phyloP scores from a whole-genome alignment of 2,329 filamentous ascomycete genomes.

The Pseudogymnoascus sp. region DNA sequence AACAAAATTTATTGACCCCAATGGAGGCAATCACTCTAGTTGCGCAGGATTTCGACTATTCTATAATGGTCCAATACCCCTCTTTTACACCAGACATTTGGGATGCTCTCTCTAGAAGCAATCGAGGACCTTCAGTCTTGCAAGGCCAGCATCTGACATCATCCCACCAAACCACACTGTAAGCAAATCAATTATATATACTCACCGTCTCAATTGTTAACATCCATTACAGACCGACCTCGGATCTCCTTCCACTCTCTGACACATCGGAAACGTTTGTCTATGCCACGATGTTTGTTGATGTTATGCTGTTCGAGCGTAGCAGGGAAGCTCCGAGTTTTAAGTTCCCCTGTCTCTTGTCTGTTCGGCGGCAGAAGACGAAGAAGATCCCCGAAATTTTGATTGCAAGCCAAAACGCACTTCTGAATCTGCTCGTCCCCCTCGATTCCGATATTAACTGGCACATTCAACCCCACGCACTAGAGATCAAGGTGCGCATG shows the following conservation, averaged over 20 bases:
- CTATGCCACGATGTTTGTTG: constrained; percentile 67
- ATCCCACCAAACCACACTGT: background rate
- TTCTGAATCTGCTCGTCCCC: constrained; percentile 58
- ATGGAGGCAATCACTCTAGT: constrained; percentile 56
- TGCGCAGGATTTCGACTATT: constrained; percentile 71
- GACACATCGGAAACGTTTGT: constrained; percentile 65
- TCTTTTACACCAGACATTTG: constrained; percentile 63
- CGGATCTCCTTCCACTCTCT: constrained; percentile 30
- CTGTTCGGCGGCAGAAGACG: constrained; percentile 59
- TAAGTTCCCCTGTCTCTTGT: constrained; percentile 65
- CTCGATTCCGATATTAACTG: constrained; percentile 74
- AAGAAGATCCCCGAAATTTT: constrained; percentile 62
- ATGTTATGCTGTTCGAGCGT: constrained; percentile 63
- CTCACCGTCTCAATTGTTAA: background rate
- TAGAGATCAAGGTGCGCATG: constrained; percentile 62
- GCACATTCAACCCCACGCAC: constrained; percentile 55
- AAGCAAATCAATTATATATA: background rate
- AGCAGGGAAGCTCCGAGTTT: constrained; percentile 59
- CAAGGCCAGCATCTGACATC: background rate
- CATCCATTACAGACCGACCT: background rate
- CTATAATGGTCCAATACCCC: constrained; percentile 75
- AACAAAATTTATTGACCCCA: constrained; percentile 67
- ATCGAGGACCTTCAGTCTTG: background rate
- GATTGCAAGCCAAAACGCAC: constrained; percentile 67
- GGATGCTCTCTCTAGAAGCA: constrained; percentile 31